Evolutionary conservation across 1,284 basidiomycete genomes (phyloP), one percentile per base, ranked within the genome.

Genomic region (Pseudomicrostroma phylloplanum): DNA sequence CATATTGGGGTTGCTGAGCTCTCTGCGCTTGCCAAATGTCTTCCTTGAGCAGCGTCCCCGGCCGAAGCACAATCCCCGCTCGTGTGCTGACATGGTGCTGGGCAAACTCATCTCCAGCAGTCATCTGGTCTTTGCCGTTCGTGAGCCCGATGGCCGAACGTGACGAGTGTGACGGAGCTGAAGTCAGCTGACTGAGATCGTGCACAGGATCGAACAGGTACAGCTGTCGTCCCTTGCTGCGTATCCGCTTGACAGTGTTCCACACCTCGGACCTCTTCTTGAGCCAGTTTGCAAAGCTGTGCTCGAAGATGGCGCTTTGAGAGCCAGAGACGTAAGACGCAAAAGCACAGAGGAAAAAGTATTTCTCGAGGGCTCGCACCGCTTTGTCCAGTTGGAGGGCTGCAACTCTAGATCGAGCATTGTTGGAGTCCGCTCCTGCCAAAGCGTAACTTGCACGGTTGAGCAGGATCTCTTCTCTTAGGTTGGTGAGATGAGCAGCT

Each of bases 321-420:
- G 82, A 81, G 17, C 85, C 84, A 59, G 92, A 90, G 8, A 96
- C 88, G 72, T 91, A 99, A 65, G 88, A 90, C 1, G 92, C 89
- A 75, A 97, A 98, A 0, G 90, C 90, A 64, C 98, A 90, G 66
- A 94, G 86, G 81, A 97, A 97, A 82, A 96, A 96, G 77, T 85
- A 85, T 67, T 83, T 83, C 68, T 85, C 84, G 25, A 85, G 80
- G 4, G 83, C 69, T 58, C 74, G 74, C 49, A 66, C 67, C 8
- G 77, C 77, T 42, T 70, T 71, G 36, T 69, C 63, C 55, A 79
- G 67, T 25, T 70, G 70, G n/a, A 58, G 49, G 1, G 68, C 49
- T 15, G 70, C 66, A 17, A 23, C 23, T 19, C n/a, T 2, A 48
- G 17, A n/a, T 4, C 21, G 15, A 21, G 43, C 43, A 48, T 48